phyloP scores from a whole-genome alignment of 2,329 filamentous ascomycete species.

The Claviceps digitariae region DNA sequence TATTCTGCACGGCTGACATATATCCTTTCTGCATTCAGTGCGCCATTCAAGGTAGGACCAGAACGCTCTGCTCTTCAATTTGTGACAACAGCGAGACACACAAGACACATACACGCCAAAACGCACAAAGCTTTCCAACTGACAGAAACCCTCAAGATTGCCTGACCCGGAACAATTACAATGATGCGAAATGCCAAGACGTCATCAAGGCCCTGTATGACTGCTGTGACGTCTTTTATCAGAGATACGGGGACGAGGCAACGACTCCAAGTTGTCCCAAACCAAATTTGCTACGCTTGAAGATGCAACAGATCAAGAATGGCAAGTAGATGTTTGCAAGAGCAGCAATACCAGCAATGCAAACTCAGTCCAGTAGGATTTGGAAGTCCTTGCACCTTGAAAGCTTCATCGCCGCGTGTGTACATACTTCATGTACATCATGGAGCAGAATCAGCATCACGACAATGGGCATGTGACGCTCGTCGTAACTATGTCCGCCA shows the following conservation, averaged over 20 bases:
- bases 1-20: conserved; percentile 1
- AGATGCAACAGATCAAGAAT: conserved; percentile 62
- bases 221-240: conserved; percentile 85
- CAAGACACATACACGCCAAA: background rate
- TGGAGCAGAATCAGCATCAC: background rate
- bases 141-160: conserved; percentile 47
- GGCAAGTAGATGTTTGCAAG: conserved; percentile 7
- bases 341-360: no score
- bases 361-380: no score
- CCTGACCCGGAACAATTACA: conserved; percentile 68
- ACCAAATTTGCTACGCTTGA: conserved; percentile 62
- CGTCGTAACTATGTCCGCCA: conserved; percentile 28
- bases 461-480: conserved; percentile 30
- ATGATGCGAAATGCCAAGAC: conserved; percentile 68
- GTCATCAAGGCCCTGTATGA: conserved; percentile 80
- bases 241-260: conserved; percentile 61
- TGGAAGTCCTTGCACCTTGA: no score
- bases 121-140: background rate
- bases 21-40: conserved; percentile 39
- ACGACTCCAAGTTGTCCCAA: conserved; percentile 77
- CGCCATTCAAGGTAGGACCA: conserved; percentile 64
- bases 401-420: background rate
- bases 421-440: no score
- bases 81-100: background rate
- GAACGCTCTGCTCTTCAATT: background rate